phyloP scores from a whole-genome alignment of 2,329 filamentous ascomycete species.

The Pseudogymnoascus destructans region DNA sequence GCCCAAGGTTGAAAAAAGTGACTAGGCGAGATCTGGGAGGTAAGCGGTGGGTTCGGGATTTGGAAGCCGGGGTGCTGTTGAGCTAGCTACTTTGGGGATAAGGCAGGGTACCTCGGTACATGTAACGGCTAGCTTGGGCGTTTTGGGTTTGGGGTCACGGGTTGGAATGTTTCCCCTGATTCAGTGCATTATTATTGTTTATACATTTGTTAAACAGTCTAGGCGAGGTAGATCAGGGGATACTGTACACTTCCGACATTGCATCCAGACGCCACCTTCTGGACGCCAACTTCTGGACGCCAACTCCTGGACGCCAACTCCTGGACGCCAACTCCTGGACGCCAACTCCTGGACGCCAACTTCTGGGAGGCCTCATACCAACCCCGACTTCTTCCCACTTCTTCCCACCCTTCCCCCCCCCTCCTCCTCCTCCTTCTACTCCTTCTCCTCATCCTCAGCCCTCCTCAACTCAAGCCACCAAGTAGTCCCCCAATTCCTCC shows the following conservation, averaged over 20 bases:
- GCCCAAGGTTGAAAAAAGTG: neutral
- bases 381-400: neutral
- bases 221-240: neutral
- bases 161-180: neutral
- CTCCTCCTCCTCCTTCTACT: neutral
- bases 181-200: neutral
- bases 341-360: neutral
- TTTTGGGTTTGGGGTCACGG: no score
- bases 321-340: neutral
- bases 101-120: neutral
- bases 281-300: neutral
- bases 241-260: neutral
- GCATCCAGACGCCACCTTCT: no score
- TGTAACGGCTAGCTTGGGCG: neutral
- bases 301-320: neutral
- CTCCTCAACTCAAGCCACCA: slow-evolving; percentile 42
- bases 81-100: neutral
- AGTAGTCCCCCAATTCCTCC: slow-evolving; percentile 43
- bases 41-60: neutral
- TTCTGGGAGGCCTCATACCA: neutral
- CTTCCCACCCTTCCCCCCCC: no score
- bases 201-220: neutral
- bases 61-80: neutral
- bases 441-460: neutral
- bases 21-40: neutral